phyloP scores from a whole-genome alignment of 139 green algal genomes.

The Tetradesmus obliquus region DNA sequence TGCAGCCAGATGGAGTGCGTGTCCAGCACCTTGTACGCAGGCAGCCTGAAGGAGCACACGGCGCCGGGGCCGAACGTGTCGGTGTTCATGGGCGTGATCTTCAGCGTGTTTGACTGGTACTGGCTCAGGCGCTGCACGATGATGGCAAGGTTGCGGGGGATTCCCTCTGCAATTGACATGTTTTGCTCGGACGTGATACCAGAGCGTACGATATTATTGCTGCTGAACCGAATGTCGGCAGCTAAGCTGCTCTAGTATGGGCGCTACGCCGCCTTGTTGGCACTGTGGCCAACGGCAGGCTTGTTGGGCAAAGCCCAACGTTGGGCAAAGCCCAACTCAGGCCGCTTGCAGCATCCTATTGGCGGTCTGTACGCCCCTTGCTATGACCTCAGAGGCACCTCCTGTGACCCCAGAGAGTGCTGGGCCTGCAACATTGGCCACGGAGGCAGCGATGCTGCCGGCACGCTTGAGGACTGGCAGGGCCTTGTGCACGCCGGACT shows the following conservation, averaged over 20 bases:
- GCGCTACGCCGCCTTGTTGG: too few species aligned
- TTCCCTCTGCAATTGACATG: neutral
- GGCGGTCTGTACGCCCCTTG: too few species aligned
- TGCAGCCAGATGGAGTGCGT: neutral
- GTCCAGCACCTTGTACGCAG: too few species aligned
- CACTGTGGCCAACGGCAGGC: too few species aligned
- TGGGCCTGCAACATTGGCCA: too few species aligned
- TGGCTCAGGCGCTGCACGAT: neutral
- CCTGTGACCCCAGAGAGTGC: too few species aligned
- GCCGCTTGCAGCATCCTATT: too few species aligned
- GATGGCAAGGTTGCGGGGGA: too few species aligned
- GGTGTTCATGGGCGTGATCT: neutral
- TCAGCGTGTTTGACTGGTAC: neutral
- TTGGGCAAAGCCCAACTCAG: too few species aligned
- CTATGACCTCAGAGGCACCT: neutral
- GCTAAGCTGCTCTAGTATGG: neutral
- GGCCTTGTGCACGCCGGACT: too few species aligned
- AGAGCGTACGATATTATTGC: neutral
- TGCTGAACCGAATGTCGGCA: neutral
- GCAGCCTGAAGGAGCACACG: neutral
- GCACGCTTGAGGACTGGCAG: neutral
- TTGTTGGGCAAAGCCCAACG: too few species aligned
- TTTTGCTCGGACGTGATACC: neutral
- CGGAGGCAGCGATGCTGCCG: too few species aligned
- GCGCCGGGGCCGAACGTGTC: neutral